Percentiles rank a stretch among this genome's conserved stretches.
Conservation (phyloP, 352 stramenopile species). For the Phytophthora rubi region DNA sequence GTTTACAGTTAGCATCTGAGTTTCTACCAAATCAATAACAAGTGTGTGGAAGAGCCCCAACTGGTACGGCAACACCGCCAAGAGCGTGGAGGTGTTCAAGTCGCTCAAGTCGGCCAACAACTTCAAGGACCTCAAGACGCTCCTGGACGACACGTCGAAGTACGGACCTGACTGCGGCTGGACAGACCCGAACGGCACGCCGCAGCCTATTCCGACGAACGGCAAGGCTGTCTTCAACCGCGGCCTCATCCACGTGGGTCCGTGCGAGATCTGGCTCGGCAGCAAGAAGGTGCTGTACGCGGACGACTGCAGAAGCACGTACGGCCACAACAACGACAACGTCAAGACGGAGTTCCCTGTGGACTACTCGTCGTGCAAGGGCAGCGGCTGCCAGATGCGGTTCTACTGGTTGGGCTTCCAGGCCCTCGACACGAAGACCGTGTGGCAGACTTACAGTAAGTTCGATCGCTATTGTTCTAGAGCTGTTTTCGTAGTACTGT, state of each 20-base stretch:
- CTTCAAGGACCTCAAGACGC: background rate
- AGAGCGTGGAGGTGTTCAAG: background rate
- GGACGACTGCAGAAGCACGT: background rate
- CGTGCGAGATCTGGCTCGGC: conserved; percentile 1
- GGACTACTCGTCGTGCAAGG: conserved; percentile 13
- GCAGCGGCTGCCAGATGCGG: background rate
- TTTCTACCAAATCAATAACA: too few species aligned
- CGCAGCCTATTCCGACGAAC: background rate
- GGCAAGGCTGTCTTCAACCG: background rate
- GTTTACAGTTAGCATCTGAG: too few species aligned
- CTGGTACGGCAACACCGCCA: background rate
- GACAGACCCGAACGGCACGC: background rate
- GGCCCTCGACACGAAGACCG: background rate
- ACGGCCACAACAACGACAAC: conserved; percentile 12
- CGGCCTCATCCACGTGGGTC: background rate
- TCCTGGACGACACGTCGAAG: background rate
- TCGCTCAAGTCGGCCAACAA: background rate
- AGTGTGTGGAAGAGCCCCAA: background rate
- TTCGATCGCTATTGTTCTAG: too few species aligned
- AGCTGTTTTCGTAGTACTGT: too few species aligned
- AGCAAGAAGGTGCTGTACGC: background rate
- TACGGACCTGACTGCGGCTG: background rate
- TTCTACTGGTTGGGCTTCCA: background rate
- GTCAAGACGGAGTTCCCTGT: conserved; percentile 29
- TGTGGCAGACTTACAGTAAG: background rate